These are phyloP conservation scores for Trapa bicornis DNA, from an alignment of 345 rosid species.

Conservation along the genomic window DNA sequence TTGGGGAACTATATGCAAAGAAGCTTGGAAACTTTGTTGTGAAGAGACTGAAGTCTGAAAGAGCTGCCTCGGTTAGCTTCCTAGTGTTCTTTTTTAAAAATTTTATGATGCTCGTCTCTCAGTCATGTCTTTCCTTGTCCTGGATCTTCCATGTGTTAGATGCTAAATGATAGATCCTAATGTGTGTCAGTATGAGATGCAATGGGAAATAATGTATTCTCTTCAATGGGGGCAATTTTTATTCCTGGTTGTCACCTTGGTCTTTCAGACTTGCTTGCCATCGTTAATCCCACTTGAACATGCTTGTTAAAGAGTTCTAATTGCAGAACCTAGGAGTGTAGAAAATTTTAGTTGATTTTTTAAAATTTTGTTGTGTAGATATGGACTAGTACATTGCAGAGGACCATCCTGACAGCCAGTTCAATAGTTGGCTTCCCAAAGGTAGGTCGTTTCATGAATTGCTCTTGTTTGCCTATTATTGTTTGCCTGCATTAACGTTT, in stretches of 20 bases:
- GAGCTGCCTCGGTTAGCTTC: constrained; percentile 89
- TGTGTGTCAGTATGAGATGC: background rate
- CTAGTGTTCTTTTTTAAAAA: background rate
- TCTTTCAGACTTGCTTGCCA: background rate
- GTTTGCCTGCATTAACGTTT: background rate
- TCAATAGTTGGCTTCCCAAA: constrained; percentile 89
- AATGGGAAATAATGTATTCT: background rate
- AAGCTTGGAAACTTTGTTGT: constrained; percentile 85
- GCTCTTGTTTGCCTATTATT: constrained; percentile 1
- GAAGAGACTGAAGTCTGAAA: constrained; percentile 87
- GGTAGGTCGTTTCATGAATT: constrained; percentile 30
- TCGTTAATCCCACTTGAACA: background rate
- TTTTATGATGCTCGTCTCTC: background rate
- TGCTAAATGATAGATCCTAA: background rate
- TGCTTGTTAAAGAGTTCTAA: background rate
- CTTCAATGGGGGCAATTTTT: background rate
- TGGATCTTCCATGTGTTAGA: background rate
- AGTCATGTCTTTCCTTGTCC: background rate
- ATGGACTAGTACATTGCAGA: constrained; percentile 99
- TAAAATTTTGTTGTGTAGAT: constrained; percentile 26
- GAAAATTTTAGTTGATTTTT: background rate
- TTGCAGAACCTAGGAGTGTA: background rate
- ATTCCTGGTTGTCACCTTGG: background rate
- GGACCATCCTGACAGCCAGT: constrained; percentile 76
- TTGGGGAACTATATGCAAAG: constrained; percentile 78